These are phyloP conservation scores for Neurospora tetrasperma DNA, from an alignment of 495 filamentous ascomycete species.

Conservation along the genomic window DNA sequence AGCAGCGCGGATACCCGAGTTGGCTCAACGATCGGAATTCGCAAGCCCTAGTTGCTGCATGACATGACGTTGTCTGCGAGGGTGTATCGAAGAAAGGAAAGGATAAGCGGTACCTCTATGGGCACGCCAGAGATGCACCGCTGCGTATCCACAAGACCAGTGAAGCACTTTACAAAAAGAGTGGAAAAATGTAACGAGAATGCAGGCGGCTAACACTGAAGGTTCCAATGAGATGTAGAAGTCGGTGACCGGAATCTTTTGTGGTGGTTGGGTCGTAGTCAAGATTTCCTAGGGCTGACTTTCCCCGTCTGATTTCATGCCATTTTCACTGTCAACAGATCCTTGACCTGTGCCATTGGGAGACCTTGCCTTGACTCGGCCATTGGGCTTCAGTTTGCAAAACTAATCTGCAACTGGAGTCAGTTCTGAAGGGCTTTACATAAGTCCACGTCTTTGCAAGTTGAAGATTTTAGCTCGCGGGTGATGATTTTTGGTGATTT, in stretches of 20 bases:
- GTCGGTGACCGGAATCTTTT: neutral
- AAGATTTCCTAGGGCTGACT: neutral
- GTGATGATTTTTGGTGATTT: neutral
- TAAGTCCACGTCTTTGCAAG: neutral
- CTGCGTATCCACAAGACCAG: neutral
- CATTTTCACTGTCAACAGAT: neutral
- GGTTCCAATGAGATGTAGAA: neutral
- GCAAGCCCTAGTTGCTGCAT: constrained; percentile 14
- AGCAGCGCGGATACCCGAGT: constrained; percentile 10
- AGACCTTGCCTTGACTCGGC: neutral
- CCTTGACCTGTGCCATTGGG: neutral
- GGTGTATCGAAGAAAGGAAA: constrained; percentile 7
- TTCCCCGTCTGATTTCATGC: neutral
- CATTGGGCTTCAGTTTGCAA: neutral
- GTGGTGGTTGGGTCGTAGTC: neutral
- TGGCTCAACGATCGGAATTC: constrained; percentile 4
- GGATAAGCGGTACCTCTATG: neutral
- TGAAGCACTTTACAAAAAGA: neutral
- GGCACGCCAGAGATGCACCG: neutral
- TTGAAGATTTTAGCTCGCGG: neutral
- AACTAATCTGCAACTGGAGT: neutral
- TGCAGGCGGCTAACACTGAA: neutral
- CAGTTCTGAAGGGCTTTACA: neutral
- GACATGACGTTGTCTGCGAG: constrained; percentile 17
- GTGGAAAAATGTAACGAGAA: neutral